Conservation (phyloP, 768 basidiomycete genomes). For the Podaxis sp. region DNA sequence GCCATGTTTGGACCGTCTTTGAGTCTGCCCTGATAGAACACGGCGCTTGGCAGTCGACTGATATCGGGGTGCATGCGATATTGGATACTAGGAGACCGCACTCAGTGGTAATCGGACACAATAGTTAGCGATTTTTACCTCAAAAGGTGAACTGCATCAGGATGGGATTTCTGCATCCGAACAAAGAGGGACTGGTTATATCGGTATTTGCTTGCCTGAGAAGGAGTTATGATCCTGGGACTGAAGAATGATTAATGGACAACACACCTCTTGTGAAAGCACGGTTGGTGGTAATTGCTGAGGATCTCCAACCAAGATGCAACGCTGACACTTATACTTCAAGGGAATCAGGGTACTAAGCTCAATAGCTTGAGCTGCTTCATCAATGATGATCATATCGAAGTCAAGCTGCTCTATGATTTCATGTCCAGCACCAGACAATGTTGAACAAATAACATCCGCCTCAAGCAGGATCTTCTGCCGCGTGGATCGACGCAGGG, state of each 20-base stretch:
- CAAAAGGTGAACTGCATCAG: conserved; percentile 86
- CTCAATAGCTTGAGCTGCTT: conserved; percentile 97
- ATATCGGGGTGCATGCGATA: conserved; percentile 99
- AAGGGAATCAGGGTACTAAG: conserved; percentile 93
- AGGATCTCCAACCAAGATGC: conserved; percentile 95
- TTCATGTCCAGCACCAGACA: conserved; percentile 93
- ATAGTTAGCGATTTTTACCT: conserved; percentile 50
- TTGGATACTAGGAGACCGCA: conserved; percentile 71
- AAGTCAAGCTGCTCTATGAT: conserved; percentile 81
- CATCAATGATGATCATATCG: conserved; percentile 96
- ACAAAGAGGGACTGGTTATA: conserved; percentile 96
- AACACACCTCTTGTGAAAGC: conserved; percentile 44
- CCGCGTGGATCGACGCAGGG: conserved; percentile 70
- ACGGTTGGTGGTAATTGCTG: conserved; percentile 94
- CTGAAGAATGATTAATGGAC: neutral
- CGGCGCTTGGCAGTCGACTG: conserved; percentile 80
- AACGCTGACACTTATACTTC: conserved; percentile 79
- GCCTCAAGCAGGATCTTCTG: conserved; percentile 81
- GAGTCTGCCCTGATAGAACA: conserved; percentile 83
- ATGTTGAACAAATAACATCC: conserved; percentile 91
- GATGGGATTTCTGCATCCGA: conserved; percentile 75
- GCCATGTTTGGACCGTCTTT: conserved; percentile 90
- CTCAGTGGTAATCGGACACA: neutral
- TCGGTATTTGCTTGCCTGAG: conserved; percentile 61
- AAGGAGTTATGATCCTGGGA: conserved; percentile 1